These are phyloP conservation scores for Eutrema salsugineum DNA, from an alignment of 441 rosid genomes.

Conservation along the genomic window DNA sequence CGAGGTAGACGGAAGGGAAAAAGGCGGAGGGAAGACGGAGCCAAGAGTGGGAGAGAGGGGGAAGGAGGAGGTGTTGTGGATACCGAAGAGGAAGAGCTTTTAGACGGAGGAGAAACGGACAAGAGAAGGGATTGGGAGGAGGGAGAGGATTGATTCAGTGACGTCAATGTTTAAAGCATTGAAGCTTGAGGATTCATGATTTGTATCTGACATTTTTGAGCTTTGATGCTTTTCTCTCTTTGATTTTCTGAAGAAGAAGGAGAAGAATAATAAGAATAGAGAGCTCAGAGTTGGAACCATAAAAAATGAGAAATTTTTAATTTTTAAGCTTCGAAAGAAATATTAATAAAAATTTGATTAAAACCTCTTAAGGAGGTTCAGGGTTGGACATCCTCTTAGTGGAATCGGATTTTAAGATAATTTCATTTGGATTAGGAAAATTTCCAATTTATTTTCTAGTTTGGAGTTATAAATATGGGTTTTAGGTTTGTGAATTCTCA, in stretches of 20 bases:
- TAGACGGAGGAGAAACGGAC: conserved; percentile 75
- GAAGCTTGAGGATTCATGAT: conserved; percentile 38
- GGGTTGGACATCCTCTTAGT: too few species aligned
- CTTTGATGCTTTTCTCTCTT: not conserved
- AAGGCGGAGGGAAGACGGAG: conserved; percentile 51
- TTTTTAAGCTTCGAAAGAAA: too few species aligned
- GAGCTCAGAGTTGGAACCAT: too few species aligned
- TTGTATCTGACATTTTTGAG: conserved; percentile 48
- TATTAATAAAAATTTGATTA: too few species aligned
- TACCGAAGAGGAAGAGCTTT: conserved; percentile 78
- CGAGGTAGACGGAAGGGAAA: conserved; percentile 38
- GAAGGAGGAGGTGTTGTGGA: conserved; percentile 73
- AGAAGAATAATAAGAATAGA: too few species aligned
- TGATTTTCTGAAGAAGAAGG: not conserved
- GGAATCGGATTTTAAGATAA: too few species aligned
- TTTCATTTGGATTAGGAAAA: too few species aligned
- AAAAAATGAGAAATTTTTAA: too few species aligned
- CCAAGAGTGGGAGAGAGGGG: conserved; percentile 67
- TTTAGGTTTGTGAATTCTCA: too few species aligned
- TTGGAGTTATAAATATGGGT: too few species aligned
- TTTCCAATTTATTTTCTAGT: too few species aligned
- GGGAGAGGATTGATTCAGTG: conserved; percentile 54
- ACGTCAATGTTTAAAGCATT: conserved; percentile 49
- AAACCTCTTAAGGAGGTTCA: too few species aligned
- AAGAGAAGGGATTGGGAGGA: conserved; percentile 69